These are phyloP conservation scores for Babesia sp. DNA, from an alignment of 169 alveolate species.

Conservation along the genomic window DNA sequence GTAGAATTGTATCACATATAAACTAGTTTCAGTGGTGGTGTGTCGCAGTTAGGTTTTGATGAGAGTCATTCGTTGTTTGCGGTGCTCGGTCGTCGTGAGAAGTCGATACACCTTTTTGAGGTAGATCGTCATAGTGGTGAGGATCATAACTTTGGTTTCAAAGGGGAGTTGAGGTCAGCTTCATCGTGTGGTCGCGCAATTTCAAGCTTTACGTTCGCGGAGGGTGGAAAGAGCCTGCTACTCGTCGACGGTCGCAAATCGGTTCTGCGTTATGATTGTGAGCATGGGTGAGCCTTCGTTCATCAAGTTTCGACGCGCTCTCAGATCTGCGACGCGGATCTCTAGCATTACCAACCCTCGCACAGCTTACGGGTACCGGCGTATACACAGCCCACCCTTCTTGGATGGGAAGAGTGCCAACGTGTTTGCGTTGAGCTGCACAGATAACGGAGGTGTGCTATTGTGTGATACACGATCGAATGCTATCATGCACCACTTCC, in stretches of 20 bases:
- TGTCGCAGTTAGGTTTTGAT: constrained; percentile 29
- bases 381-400: constrained; percentile 10
- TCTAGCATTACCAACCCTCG: constrained; percentile 36
- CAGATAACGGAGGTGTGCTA: constrained; percentile 47
- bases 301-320: background rate
- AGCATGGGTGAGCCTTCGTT: constrained; percentile 1
- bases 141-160: constrained; percentile 21
- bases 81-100: constrained; percentile 31
- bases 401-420: background rate
- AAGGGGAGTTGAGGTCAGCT: constrained; percentile 1
- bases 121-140: constrained; percentile 23
- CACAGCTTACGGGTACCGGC: constrained; percentile 33
- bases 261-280: constrained; percentile 37
- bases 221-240: constrained; percentile 18
- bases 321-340: constrained; percentile 18
- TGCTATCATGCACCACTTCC: constrained; percentile 50
- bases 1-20: background rate
- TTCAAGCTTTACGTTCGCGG: constrained; percentile 35
- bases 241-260: constrained; percentile 24
- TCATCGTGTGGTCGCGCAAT: background rate
- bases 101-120: constrained; percentile 26
- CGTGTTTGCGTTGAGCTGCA: constrained; percentile 34
- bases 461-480: constrained; percentile 45
- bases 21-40: constrained; percentile 21
- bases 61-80: constrained; percentile 21